phyloP scores from a whole-genome alignment of 257 asterid genomes.

The Petunia secreta region DNA sequence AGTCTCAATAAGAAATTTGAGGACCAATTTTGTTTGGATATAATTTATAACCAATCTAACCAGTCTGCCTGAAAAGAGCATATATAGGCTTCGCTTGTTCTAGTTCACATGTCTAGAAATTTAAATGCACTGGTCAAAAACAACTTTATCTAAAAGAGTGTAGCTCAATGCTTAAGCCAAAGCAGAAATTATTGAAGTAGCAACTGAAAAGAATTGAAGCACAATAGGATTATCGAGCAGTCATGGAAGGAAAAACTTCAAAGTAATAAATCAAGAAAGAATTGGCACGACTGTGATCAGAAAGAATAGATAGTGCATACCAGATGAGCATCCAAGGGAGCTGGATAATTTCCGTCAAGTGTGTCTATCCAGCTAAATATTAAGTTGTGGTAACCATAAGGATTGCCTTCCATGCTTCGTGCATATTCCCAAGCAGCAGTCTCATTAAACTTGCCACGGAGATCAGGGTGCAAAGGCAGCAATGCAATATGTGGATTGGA shows the following conservation, averaged over 20 bases:
- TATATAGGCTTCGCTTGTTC: not conserved
- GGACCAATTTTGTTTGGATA: not conserved
- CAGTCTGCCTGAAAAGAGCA: not conserved
- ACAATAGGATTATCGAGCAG: not conserved
- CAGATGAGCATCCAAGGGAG: constrained; percentile 88
- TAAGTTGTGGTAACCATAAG: constrained; percentile 92
- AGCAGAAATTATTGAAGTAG: not conserved
- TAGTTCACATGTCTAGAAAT: not conserved
- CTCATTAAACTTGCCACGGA: constrained; percentile 77
- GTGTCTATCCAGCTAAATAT: constrained; percentile 98
- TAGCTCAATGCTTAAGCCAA: constrained; percentile 20
- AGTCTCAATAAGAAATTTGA: not conserved
- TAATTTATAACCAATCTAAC: not conserved
- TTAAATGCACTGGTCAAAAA: not conserved
- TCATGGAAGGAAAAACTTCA: not conserved
- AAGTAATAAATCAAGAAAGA: constrained; percentile 7
- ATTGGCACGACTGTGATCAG: not conserved
- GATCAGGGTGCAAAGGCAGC: constrained; percentile 79
- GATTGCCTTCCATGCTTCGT: constrained; percentile 72
- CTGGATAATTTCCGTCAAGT: constrained; percentile 67
- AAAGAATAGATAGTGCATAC: constrained; percentile 37
- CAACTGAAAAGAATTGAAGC: not conserved
- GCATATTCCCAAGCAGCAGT: constrained; percentile 96
- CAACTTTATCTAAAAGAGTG: not conserved
- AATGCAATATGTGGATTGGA: constrained; percentile 88